Evolutionary conservation across 768 basidiomycete species (phyloP).

Genomic region (Suillus sp.): DNA sequence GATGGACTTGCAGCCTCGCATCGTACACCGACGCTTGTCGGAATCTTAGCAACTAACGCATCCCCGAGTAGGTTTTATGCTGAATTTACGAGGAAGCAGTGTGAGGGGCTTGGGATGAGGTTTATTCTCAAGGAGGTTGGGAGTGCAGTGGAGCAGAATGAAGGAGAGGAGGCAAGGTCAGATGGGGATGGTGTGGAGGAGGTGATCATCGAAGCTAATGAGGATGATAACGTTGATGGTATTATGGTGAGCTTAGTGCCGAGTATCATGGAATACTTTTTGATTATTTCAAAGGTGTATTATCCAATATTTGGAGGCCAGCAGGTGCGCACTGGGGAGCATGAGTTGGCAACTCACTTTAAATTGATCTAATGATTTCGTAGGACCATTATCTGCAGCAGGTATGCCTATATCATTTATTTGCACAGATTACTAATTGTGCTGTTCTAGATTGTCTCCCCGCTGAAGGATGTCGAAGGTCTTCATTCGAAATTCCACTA

Average conservation of each 20-base stretch:
- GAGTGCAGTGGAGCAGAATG: constrained; percentile 30
- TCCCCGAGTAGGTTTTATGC: constrained; percentile 82
- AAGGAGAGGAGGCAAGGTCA: constrained; percentile 43
- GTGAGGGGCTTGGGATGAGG: constrained; percentile 82
- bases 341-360: constrained; percentile 8
- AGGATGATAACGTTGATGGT: constrained; percentile 81
- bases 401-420: constrained; percentile 39
- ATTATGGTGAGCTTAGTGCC: constrained; percentile 84
- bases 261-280: constrained; percentile 22
- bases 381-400: constrained; percentile 98
- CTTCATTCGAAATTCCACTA: constrained; percentile 95
- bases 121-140: constrained; percentile 76
- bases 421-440: constrained; percentile 8
- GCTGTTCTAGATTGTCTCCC: constrained; percentile 75
- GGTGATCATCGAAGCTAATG: constrained; percentile 94
- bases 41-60: constrained; percentile 85
- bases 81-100: constrained; percentile 90
- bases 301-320: constrained; percentile 93
- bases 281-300: constrained; percentile 65
- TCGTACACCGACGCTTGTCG: constrained; percentile 75
- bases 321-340: constrained; percentile 55
- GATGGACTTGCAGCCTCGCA: constrained; percentile 38
- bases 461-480: constrained; percentile 97
- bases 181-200: constrained; percentile 94
- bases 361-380: constrained; percentile 10